phyloP scores from a whole-genome alignment of 257 asterid species.

The Plectranthus barbatus region DNA sequence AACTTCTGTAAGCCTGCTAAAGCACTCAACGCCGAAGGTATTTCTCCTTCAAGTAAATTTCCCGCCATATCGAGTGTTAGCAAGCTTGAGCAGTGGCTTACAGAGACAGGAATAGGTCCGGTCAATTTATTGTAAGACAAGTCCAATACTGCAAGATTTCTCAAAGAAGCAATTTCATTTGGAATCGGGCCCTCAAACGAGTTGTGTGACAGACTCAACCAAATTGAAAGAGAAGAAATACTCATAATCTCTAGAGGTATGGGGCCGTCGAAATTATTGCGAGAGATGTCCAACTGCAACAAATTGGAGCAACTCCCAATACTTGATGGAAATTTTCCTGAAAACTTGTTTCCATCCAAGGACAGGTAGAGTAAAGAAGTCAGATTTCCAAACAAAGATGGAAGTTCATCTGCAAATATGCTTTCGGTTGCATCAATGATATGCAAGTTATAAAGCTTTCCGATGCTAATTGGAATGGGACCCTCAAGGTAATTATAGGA shows the following conservation, averaged over 20 bases:
- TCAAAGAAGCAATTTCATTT: constrained; percentile 2
- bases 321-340: constrained; percentile 10
- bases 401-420: not conserved
- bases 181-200: not conserved
- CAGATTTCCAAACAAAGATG: constrained; percentile 11
- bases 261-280: not conserved
- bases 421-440: not conserved
- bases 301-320: constrained; percentile 9
- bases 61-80: not conserved
- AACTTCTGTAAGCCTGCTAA: constrained; percentile 8
- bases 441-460: not conserved
- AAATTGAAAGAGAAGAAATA: not conserved
- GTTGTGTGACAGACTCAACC: not conserved
- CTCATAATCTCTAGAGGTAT: constrained; percentile 3
- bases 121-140: not conserved
- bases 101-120: constrained; percentile 12
- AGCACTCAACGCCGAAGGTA: constrained; percentile 8
- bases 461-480: constrained; percentile 11
- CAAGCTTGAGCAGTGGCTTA: constrained; percentile 6
- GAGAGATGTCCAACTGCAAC: not conserved
- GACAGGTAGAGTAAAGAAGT: not conserved
- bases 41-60: constrained; percentile 16
- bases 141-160: not conserved
- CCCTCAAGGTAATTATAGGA: constrained; percentile 20
- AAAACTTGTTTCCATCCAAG: not conserved